Percentiles rank a stretch among this genome's conserved stretches.
These are phyloP conservation scores for Olyra latifolia DNA, from an alignment of 176 grass and related monocot genomes.

Conservation along the genomic window DNA sequence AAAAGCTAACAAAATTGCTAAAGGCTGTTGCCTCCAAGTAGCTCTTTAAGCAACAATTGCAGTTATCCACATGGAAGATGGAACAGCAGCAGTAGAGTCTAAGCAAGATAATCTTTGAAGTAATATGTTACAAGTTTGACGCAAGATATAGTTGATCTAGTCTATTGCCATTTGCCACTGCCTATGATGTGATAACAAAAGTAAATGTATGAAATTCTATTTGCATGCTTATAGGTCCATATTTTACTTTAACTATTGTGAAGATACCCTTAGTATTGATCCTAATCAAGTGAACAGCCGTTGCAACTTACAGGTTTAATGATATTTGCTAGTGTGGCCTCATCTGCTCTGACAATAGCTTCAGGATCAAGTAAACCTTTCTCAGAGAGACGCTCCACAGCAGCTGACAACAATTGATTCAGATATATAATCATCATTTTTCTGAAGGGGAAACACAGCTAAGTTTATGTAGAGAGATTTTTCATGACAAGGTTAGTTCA, in stretches of 20 bases:
- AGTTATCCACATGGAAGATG: background rate
- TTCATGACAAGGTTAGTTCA: constrained; percentile 13
- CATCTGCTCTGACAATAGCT: constrained; percentile 75
- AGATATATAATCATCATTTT: constrained; percentile 39
- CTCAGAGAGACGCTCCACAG: constrained; percentile 71
- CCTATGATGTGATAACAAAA: background rate
- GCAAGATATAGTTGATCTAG: background rate
- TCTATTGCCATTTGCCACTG: constrained; percentile 19
- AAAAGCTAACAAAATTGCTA: background rate
- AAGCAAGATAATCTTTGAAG: constrained; percentile 13
- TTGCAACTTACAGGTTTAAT: constrained; percentile 82
- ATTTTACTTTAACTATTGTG: background rate
- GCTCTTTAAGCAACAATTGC: constrained; percentile 8
- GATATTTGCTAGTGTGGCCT: constrained; percentile 64
- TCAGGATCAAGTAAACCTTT: constrained; percentile 79
- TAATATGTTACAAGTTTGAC: background rate
- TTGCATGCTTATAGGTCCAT: background rate
- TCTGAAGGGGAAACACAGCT: constrained; percentile 13
- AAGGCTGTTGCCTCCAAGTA: background rate
- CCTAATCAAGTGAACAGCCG: background rate
- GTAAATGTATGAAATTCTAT: background rate
- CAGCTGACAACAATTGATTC: constrained; percentile 62
- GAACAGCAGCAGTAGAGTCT: background rate
- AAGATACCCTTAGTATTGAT: background rate
- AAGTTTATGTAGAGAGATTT: background rate